Evolutionary conservation across 768 basidiomycete species (phyloP), one percentile per base, ranked within the genome.

Genomic region (Tremella yokohamensis): DNA sequence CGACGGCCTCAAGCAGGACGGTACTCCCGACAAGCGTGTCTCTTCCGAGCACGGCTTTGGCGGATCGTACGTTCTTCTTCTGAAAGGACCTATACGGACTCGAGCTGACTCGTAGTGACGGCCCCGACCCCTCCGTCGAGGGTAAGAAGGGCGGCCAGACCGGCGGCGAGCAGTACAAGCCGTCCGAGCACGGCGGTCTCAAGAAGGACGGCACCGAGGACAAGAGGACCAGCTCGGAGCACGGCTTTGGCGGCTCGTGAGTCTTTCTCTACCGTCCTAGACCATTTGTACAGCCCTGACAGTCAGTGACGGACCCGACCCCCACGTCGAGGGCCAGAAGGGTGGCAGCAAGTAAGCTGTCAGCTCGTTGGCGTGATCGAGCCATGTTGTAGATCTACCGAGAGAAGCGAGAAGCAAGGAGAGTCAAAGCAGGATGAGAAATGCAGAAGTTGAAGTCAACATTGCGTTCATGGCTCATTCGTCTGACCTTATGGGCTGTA

Each of bases 41-140:
- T 69, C 60, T 37, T 63, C 66, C 19, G 78, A 79, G 60, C 78
- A 79, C 72, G 78, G 78, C 61, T 74, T 76, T 63, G 73, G 73
- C 47, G 69, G 71, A 26, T 62, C 60, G 54, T 67, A 42, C 57
- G 64, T 54, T 19, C 40, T 22, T 22, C 6, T 45, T 6, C 42
- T 4, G 6, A 16, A 16, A 8, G 4, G 42, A 45, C 22, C 7
- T 18, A 40, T n/a, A 40, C 11, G 39, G 11, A n/a, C 42, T 8
- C 42, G 38, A 19, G 8, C 44, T 45, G 13, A 40, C 40, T 8
- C 37, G 38, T 25, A 60, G 61, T 53, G 73, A 72, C 50, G 73
- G 75, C 51, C 75, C 75, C 37, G 75, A 76, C 61, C 75, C 75
- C 29, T 69, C 72, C 65, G 73, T 72, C 22, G 72, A 75, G 56